Evolutionary conservation across 2,329 filamentous ascomycete genomes (phyloP), one percentile per base, ranked within the genome.

Genomic region (Apiospora saccharicola): DNA sequence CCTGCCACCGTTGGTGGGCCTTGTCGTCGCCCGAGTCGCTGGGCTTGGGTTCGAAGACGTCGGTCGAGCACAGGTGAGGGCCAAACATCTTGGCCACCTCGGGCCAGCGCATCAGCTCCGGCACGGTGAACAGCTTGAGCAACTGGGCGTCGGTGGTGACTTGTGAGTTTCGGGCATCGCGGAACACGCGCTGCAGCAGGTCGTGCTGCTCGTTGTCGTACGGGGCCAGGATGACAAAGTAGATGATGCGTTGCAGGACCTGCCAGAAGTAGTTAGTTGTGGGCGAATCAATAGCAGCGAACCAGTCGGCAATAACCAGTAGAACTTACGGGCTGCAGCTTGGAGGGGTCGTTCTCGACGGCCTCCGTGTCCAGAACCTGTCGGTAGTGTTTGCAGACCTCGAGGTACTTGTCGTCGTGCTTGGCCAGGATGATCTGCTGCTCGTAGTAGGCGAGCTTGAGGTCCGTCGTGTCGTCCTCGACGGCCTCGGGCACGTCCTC

Each of bases 161-260:
- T 81, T 93, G 90, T 14, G 90, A 85, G 81, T 95, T 95, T 75
- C 96, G 93, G 10, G 92, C 85, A 82, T 99, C 96, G 82, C 92
- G 90, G 82, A 95, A 90, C 77, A 99, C 93, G 79, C 96, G 94
- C 85, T 99, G 95, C 74, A 99, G 91, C 71, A 99, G 92, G 78
- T 99, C 96, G 77, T 96, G 96, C 83, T 99, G 96, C 83, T 99
- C 96, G 83, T 99, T 99, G 86, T 99, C 96, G 84, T 98, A 95
- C 10, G 96, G 95, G 10, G 96, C 94, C 70, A 99, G 93, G 76
- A 98, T 96, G 82, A 98, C 91, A 83, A 97, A 99, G 89, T 97
- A 98, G 84, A 98, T 95, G 81, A 98, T 95, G 79, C 96, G 91
- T 86, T 98, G 95, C 61, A 99, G 90, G 24, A 95, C 91, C 94